Evolutionary conservation across 805 yeast species (phyloP).

Genomic region (Suhomyces vadensis): DNA sequence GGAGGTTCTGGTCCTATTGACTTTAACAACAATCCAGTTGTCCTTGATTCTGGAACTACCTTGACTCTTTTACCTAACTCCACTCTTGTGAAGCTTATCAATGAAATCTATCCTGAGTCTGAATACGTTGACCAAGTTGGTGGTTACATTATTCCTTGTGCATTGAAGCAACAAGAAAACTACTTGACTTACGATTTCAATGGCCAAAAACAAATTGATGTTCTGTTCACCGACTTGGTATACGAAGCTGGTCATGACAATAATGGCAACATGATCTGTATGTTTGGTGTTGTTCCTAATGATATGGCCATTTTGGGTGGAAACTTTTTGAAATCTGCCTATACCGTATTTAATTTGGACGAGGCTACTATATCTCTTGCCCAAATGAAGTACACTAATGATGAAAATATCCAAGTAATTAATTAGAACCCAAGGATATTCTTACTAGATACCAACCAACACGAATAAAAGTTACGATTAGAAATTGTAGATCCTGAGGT

Average conservation of each 20-base stretch:
- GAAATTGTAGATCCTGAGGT: too few relatives aligned
- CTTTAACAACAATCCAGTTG: conserved; percentile 34
- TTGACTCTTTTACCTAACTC: conserved; percentile 44
- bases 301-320: conserved; percentile 26
- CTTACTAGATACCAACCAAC: neutral
- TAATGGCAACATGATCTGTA: conserved; percentile 9
- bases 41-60: conserved; percentile 63
- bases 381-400: conserved; percentile 20
- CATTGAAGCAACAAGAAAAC: conserved; percentile 12
- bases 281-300: conserved; percentile 12
- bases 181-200: conserved; percentile 13
- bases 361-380: conserved; percentile 27
- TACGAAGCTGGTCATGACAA: conserved; percentile 12
- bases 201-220: conserved; percentile 11
- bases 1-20: conserved; percentile 1
- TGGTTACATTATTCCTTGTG: conserved; percentile 18
- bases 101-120: conserved; percentile 11
- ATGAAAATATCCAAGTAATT: conserved; percentile 12
- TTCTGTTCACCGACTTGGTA: conserved; percentile 16
- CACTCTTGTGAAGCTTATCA: conserved; percentile 8
- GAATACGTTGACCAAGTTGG: conserved; percentile 5
- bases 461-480: conserved; percentile 1
- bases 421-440: neutral
- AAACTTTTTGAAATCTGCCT: conserved; percentile 28
- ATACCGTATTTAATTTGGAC: conserved; percentile 29